Conservation (phyloP, 2,329 filamentous ascomycete species). For the Botrytis fragariae region DNA sequence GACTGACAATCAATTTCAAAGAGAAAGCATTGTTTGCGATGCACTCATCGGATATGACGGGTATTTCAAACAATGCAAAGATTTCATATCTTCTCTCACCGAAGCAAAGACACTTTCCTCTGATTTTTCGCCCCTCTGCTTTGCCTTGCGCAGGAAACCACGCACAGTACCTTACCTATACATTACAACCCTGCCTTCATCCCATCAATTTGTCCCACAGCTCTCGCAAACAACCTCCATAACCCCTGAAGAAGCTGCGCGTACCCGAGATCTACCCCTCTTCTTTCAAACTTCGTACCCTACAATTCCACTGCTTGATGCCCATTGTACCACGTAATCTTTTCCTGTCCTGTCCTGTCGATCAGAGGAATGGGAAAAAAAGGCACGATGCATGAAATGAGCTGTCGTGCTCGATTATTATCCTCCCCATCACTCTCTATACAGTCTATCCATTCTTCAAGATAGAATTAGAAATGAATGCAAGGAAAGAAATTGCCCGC, state of each 20-base stretch:
- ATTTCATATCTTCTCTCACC: background rate
- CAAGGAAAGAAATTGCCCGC: background rate
- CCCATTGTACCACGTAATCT: background rate
- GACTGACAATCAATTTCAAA: background rate
- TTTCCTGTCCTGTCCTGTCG: background rate
- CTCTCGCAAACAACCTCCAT: constrained; percentile 15
- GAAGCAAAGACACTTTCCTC: background rate
- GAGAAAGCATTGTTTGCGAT: constrained; percentile 8
- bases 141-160: background rate
- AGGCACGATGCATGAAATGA: constrained; percentile 7
- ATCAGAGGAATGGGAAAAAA: constrained; percentile 5
- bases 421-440: background rate
- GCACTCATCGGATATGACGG: constrained; percentile 9
- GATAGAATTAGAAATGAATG: background rate
- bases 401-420: background rate
- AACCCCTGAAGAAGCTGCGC: background rate
- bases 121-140: background rate
- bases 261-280: constrained; percentile 17
- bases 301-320: background rate
- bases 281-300: background rate
- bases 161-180: background rate
- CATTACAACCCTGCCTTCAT: background rate
- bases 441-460: background rate
- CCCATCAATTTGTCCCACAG: constrained; percentile 1
- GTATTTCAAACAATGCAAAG: background rate